phyloP scores from a whole-genome alignment of 2,329 filamentous ascomycete species.

The Aureobasidium sp. region DNA sequence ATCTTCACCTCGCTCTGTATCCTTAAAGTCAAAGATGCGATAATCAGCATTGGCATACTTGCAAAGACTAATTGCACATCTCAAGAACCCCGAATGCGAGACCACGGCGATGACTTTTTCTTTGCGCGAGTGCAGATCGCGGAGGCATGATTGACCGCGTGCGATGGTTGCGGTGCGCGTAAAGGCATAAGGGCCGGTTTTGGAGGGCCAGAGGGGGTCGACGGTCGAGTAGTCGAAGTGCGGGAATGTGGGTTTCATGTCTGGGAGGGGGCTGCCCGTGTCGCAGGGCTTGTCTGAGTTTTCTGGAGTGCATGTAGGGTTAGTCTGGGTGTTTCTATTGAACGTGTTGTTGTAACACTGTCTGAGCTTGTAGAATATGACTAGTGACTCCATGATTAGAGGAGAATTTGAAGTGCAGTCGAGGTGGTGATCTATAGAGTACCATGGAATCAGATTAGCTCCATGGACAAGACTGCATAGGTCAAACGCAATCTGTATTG shows the following conservation, averaged over 20 bases:
- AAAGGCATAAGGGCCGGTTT: conserved; percentile 46
- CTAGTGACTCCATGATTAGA: background rate
- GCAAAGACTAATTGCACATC: conserved; percentile 46
- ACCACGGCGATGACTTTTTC: conserved; percentile 59
- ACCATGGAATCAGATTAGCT: too few species aligned
- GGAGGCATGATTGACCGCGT: conserved; percentile 46
- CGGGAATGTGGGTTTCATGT: conserved; percentile 45
- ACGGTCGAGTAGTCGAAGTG: conserved; percentile 48
- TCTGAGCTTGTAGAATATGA: background rate
- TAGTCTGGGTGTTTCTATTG: background rate
- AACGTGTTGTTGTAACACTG: background rate
- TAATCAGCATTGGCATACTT: conserved; percentile 53
- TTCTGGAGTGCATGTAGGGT: conserved; percentile 23
- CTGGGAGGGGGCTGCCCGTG: conserved; percentile 42
- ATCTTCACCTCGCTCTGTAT: conserved; percentile 26
- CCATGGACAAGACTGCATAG: background rate
- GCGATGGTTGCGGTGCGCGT: conserved; percentile 45
- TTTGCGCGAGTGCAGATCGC: conserved; percentile 43
- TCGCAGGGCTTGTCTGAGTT: conserved; percentile 50
- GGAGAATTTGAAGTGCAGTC: background rate
- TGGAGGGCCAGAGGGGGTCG: conserved; percentile 56
- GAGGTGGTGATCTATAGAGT: too few species aligned
- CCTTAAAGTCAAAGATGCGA: conserved; percentile 51
- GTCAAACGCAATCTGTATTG: background rate
- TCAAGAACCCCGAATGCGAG: conserved; percentile 56